Evolutionary conservation across 1,284 basidiomycete species (phyloP), one percentile per base, ranked within the genome.

Genomic region (Coniophora puteana): DNA sequence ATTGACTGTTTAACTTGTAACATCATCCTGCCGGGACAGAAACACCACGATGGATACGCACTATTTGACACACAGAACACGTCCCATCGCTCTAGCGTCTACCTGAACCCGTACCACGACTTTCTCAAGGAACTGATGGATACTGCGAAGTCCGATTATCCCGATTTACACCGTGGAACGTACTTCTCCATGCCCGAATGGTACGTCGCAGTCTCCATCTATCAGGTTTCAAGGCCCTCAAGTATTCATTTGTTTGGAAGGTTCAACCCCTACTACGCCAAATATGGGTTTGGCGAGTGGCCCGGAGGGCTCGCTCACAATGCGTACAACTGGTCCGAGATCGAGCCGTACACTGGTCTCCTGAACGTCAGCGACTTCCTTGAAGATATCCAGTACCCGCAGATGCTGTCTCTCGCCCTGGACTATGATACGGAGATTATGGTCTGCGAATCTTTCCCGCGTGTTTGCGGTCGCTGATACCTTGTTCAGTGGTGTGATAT

Each of bases 371-470:
- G 61, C 3, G 76, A 81, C 50, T 81, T 72, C 43, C 32, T 81
- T 17, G 57, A 69, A 10, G 76, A 80, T 44, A 47, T 81, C 14
- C 76, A 74, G 50, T 58, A 71, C 17, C 72, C 73, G 2, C 79
- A 81, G 38, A 80, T 81, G 77, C 47, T 70, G 5, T 69, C 71
- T 13, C 61, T 81, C 4, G 73, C 71, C 0, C 51, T 66, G 14
- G 65, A 66, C 13, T 80, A 80, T 39, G 69, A 66, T 25, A 69
- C 68, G 0, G 76, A 81, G 45, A 75, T 81, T 34, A 71, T 80
- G 77, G 74, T 72, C 40, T n/a, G n/a, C 18, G 62, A n/a, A n/a
- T n/a, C 27, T 21, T 33, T 23, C 17, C 16, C 3, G 18, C 24
- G 14, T 12, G 30, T 14, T 13, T 33, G 11, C 16, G 14, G 29